Conservation (phyloP, 1,139 yeast genomes). For the Lizanozyma gosingica region DNA sequence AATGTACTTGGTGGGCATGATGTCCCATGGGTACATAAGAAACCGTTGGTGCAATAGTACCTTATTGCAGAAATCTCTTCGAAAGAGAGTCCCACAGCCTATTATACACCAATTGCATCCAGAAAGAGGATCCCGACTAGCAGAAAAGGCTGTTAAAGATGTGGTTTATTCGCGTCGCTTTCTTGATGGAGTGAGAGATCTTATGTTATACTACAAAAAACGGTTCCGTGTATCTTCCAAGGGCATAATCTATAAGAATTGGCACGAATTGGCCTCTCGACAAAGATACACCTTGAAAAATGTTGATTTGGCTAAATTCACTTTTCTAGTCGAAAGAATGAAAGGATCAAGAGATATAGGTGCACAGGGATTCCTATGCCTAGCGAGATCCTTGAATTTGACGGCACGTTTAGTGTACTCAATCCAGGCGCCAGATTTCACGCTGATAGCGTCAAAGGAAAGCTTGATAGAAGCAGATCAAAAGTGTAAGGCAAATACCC, state of each 20-base stretch:
- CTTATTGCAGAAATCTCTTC: conserved; percentile 27
- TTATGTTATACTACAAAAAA: conserved; percentile 55
- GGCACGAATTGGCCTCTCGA: conserved; percentile 38
- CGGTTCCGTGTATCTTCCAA: conserved; percentile 44
- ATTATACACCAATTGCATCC: conserved; percentile 42
- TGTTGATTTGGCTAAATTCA: conserved; percentile 26
- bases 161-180: conserved; percentile 44
- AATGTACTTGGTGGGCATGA: conserved; percentile 45
- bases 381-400: conserved; percentile 63
- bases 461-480: neutral
- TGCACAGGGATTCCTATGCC: conserved; percentile 80
- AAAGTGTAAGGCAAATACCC: neutral
- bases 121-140: conserved; percentile 23
- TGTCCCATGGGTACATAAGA: conserved; percentile 56
- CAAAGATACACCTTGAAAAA: conserved; percentile 10
- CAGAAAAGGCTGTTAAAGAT: conserved; percentile 21
- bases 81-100: conserved; percentile 37
- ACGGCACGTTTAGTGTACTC: conserved; percentile 73
- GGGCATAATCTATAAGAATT: conserved; percentile 44
- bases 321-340: conserved; percentile 28
- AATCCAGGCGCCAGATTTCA: conserved; percentile 83
- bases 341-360: conserved; percentile 74
- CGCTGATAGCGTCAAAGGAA: conserved; percentile 20
- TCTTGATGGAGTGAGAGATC: conserved; percentile 62
- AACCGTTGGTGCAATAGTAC: conserved; percentile 68